Base-by-base conservation (phyloP, 805 yeast genomes). In the Metschnikowia lochheadii region DNA sequence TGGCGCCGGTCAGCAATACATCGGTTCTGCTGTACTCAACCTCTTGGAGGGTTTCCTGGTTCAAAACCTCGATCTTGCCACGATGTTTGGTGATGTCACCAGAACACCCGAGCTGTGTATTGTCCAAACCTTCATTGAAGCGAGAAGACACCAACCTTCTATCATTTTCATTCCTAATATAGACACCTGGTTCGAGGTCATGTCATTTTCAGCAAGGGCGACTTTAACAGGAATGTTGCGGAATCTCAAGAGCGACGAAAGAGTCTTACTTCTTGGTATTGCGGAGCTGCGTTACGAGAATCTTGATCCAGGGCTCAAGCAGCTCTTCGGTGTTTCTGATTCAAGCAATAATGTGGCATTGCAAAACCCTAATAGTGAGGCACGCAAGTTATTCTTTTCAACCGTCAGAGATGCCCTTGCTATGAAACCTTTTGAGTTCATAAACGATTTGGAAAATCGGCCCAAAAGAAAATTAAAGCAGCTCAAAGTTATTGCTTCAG, bases 1-100 rank as follows among this genome's bases (percentile, higher is more conserved):
- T 13, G 97, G 98, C 0, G 80, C 80, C 65, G 99, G 98, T 0
- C 97, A 91, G 61, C 86, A 82, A 56, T 90, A 92, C 63, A 64
- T 94, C 7, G 85, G 90, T 3, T 76, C 90, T 2, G 97, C 98
- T 0, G 73, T 91, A 8, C 71, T 92, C 47, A 86, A 89, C 60
- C 77, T 82, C 56, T 70, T 94, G 46, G 99, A 94, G 68, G 96
- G 97, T 0, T 89, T 85, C 60, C 92, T 89, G 61, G 84, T 89
- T 13, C 97, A 94, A 64, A 80, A 87, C 1, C 73, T 94, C 39
- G 99, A 94, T 63, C 70, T 94, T 50, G 87, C 90, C 1, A 76
- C 84, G 6, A 63, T 94, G 49, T 82, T 83, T 55, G 82, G 89
- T 13, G 97, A 92, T 59, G 75, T 92, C 6, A 81, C 89, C 0